phyloP scores from a whole-genome alignment of 441 rosid genomes.

The Bruguiera hainesii region DNA sequence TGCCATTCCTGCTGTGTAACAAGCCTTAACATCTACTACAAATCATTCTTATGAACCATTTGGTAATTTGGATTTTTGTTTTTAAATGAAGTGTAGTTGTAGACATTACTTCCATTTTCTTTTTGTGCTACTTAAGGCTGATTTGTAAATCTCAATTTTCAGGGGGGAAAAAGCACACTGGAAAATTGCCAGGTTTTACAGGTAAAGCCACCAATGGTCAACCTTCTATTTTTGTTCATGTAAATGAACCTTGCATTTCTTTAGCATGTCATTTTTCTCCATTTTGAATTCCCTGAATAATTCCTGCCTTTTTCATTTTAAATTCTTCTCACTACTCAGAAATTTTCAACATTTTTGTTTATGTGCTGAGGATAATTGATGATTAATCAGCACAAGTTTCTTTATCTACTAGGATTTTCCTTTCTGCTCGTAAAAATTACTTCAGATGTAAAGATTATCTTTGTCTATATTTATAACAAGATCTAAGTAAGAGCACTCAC shows the following conservation, averaged over 20 bases:
- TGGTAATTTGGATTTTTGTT: too few species aligned
- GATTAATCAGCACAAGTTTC: too few species aligned
- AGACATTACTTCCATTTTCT: not conserved
- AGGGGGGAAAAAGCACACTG: constrained; percentile 93
- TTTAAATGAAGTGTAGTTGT: too few species aligned
- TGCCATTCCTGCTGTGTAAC: not conserved
- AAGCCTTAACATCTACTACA: too few species aligned
- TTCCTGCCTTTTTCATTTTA: not conserved
- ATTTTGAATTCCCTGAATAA: not conserved
- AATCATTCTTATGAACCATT: too few species aligned
- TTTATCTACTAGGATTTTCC: too few species aligned
- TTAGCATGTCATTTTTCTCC: not conserved
- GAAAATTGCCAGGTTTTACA: constrained; percentile 95
- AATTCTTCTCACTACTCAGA: not conserved
- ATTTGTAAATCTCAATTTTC: constrained; percentile 18
- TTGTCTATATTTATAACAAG: not conserved
- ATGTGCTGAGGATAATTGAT: too few species aligned
- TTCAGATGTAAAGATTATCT: not conserved
- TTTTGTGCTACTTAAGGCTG: constrained; percentile 2
- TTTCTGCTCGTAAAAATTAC: not conserved
- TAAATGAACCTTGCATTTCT: not conserved
- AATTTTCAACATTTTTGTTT: not conserved
- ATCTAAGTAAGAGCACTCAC: not conserved
- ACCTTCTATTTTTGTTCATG: constrained; percentile 1
- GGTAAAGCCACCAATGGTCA: constrained; percentile 30